Evolutionary conservation across 257 asterid species (phyloP), one percentile per base, ranked within the genome.

Genomic region (Striga asiatica): DNA sequence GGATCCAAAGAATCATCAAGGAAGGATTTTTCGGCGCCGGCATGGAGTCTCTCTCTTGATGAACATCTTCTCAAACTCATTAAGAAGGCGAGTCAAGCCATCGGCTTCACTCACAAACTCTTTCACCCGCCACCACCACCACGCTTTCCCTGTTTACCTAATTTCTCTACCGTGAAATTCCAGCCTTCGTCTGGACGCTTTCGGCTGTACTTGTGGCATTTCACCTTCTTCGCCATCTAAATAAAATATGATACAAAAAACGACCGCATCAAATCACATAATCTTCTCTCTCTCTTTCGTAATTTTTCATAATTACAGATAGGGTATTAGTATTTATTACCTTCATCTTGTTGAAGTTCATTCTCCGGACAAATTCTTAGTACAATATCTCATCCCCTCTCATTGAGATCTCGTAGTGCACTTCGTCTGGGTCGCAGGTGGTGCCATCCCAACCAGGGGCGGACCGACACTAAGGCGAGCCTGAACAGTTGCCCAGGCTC

Each of bases 361-460:
- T 42, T 69, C 80, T 82, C 66, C 66, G 97, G 18, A 84, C 80
- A 45, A 91, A 91, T 32, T 91, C 98, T 62, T 82, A 79, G 74
- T 87, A 91, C 73, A 91, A 1, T 81, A 84, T 75, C 62, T 91
- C 89, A 46, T 91, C 97, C 82, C 87, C 95, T 79, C 76, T 84
- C 95, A 72, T 80, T 46, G 98, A 91, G 68, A 87, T 84, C 77
- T 87, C 98, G 22, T 87, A 91, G 66, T 80, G 98, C 52, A 87
- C 89, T 85, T 87, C 98, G 50, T 91, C 98, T 19, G 94, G 94
- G 73, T 91, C 98, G 23, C 94, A 74, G 7, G 94, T 78, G 39
- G 89, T 87, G 62, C 98, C 98, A 68, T 87, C 97, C 98, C 98
- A 91, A 47, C 94, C 95, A n/a, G n/a, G n/a, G n/a, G n/a, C n/a